Conservation (phyloP, 805 yeast species). For the Yamadazyma sp. region DNA sequence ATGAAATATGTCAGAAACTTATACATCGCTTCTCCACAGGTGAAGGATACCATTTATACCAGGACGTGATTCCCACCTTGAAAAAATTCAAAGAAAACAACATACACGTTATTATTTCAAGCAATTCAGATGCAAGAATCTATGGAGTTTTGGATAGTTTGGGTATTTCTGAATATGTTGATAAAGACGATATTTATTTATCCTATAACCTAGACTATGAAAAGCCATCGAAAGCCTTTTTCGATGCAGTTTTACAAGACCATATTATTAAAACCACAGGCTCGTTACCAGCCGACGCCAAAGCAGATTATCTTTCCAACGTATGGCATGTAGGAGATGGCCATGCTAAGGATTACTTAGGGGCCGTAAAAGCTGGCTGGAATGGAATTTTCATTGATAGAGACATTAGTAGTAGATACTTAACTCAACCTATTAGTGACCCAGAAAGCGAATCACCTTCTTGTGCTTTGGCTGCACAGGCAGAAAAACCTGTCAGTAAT, state of each 20-base stretch:
- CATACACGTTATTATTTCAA: constrained; percentile 43
- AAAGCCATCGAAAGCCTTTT: constrained; percentile 54
- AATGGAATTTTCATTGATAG: constrained; percentile 57
- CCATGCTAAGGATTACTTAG: constrained; percentile 50
- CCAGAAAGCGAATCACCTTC: constrained; percentile 12
- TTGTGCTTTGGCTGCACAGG: constrained; percentile 10
- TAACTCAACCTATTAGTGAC: constrained; percentile 10
- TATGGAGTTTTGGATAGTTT: constrained; percentile 44
- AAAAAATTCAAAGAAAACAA: constrained; percentile 25
- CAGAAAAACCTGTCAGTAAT: constrained; percentile 7
- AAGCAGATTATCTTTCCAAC: constrained; percentile 15
- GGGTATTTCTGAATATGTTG: constrained; percentile 41
- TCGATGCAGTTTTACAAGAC: constrained; percentile 21
- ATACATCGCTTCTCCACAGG: constrained; percentile 46
- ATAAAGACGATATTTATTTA: constrained; percentile 37
- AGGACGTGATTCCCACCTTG: constrained; percentile 52
- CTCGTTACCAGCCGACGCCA: constrained; percentile 5
- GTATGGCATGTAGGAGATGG: constrained; percentile 73
- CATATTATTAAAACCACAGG: constrained; percentile 12
- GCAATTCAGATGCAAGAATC: constrained; percentile 65
- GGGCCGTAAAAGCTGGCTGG: constrained; percentile 57
- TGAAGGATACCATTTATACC: constrained; percentile 51
- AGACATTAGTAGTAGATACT: constrained; percentile 14
- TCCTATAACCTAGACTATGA: constrained; percentile 55
- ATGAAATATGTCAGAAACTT: constrained; percentile 43